Evolutionary conservation across 208 protist genomes (phyloP), one percentile per base, ranked within the genome.

Genomic region (Trypanosoma cruzi): DNA sequence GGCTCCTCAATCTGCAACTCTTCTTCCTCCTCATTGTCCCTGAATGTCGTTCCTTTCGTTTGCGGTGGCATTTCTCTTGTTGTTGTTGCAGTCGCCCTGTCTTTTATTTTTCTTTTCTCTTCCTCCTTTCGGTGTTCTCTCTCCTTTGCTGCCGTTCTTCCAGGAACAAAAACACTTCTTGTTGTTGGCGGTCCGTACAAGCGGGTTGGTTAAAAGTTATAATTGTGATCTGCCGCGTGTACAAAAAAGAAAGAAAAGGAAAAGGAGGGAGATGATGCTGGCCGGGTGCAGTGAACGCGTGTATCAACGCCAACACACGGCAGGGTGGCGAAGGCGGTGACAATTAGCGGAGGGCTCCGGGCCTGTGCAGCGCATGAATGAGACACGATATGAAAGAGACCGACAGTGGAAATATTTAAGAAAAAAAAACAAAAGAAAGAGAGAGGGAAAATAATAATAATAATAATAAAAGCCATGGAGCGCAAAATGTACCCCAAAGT

Each of bases 1-100:
- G 84, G 81, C 26, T 70, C 67, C 54, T 84, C 79, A 24, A 67
- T 48, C 16, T 42, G 31, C 54, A 73, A 63, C 53, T 78, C 80
- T 11, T 52, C 48, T 61, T 70, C 79, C 56, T 82, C 68, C 24
- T 80, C 75, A 69, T 73, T 76, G 29, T 79, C 80, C 13, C 28
- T 59, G 26, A 36, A 24, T 58, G 8, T 46, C 10, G 60, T 28
- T 24, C 3, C 24, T 37, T 24, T 54, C 36, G 31, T 20, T 60
- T 24, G 20, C 36, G 32, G 53, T 1, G 62, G 62, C 68, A 31
- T 50, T 50, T 11, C 20, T n/a, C n/a, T n/a, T 34, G 34, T 52
- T 52, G 34, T 52, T 48, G 58, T 46, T 61, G 4, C 36, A 14
- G 5, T 8, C 34, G 16, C 29, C 2, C 26, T 57, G 13, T 31